These are phyloP conservation scores for Quercus glauca DNA, from an alignment of 306 rosid species.

Conservation along the genomic window DNA sequence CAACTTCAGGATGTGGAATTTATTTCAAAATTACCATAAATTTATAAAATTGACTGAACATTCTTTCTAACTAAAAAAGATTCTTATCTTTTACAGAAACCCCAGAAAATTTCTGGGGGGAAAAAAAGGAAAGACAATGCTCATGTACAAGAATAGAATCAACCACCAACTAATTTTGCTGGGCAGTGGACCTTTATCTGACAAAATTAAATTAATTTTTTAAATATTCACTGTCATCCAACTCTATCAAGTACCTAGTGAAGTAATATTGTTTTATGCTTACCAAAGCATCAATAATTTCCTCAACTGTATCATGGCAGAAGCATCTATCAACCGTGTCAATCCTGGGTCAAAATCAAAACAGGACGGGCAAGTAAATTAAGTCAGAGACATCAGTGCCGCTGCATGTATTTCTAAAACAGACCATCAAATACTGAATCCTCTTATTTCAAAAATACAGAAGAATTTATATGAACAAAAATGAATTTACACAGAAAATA, in stretches of 20 bases:
- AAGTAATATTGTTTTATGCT: constrained; percentile 30
- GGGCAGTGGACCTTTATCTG: neutral
- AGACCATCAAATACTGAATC: neutral
- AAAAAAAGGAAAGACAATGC: neutral
- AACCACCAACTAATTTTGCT: neutral
- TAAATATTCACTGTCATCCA: neutral
- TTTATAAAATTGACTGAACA: no score
- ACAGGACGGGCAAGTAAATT: constrained; percentile 2
- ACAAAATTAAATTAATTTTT: neutral
- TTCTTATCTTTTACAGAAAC: neutral
- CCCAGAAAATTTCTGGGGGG: neutral
- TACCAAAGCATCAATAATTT: constrained; percentile 88
- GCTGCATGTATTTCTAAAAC: neutral
- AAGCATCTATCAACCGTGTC: constrained; percentile 71
- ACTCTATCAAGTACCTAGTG: neutral
- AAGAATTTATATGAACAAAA: neutral
- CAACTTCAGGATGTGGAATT: no score
- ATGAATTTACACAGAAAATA: neutral
- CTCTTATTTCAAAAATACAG: neutral
- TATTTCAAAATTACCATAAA: no score
- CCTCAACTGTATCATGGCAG: constrained; percentile 84
- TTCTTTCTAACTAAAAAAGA: no score
- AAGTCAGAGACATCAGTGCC: neutral
- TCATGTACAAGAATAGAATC: neutral
- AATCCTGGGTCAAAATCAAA: constrained; percentile 48